Base-by-base conservation (phyloP, 1,284 basidiomycete genomes). In the Entoloma clypeatum region DNA sequence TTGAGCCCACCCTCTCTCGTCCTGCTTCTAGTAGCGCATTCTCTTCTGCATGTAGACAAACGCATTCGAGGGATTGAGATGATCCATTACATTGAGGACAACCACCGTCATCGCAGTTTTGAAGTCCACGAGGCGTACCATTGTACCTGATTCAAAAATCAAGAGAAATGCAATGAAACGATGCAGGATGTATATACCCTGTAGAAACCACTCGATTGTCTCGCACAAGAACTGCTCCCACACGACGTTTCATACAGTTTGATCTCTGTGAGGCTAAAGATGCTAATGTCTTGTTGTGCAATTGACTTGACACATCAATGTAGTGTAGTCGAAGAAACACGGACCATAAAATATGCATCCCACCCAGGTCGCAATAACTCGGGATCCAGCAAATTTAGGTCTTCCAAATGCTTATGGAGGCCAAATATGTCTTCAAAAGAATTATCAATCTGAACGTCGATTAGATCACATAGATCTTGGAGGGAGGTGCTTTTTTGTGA, bases 181-280 rank as follows among this genome's bases (percentile, higher is more conserved):
- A 40, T 18, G 14, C 14, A 3, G 32, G 41, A 39, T 40, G 34
- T 28, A 56, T 68, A 33, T 59, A 85, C 70, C 96, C 96, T 1
- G 96, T 97, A n/a, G 90, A 81, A 26, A 99, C 71, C 38, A 99
- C 88, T 18, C 94, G 76, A 51, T 89, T 84, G 47, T 89, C 80
- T 3, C 89, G 77, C 21, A 97, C 92, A 27, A 98, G 71, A 11
- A 98, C 81, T 0, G 92, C 93, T 9, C 94, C 94, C 0, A 98
- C 94, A 1, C 96, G 79, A 3, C 96, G 81, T 60, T 99, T 99
- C 95, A 98, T 98, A 62, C 86, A 98, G 60, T 92, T 98, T n/a
- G 83, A 91, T 28, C 87, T 75, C 52, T 81, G 82, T 5, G 85
- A 92, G 3, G 92, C 92, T 30, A 96, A 75, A 9, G 86, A 84